A percentile compares a stretch with the other conserved stretches of the same genome.
These are phyloP conservation scores for Malassezia dermatis DNA, from an alignment of 1,284 basidiomycete genomes.

Conservation along the genomic window DNA sequence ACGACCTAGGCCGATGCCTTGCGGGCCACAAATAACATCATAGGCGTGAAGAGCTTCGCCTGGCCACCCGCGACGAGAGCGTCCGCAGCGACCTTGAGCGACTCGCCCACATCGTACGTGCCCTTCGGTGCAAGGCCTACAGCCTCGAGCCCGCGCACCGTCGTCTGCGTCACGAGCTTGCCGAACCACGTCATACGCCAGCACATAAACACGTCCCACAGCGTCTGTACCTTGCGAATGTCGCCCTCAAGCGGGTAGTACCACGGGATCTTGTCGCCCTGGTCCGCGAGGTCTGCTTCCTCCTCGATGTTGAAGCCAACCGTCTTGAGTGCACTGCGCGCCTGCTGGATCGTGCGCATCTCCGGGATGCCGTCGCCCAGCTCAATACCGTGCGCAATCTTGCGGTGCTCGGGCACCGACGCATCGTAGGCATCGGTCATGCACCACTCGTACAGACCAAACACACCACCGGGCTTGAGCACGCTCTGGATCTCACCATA, in stretches of 20 bases:
- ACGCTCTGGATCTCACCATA: constrained; percentile 89
- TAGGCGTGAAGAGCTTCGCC: constrained; percentile 59
- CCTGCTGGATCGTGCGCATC: constrained; percentile 70
- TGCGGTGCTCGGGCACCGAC: constrained; percentile 75
- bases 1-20: constrained; percentile 9
- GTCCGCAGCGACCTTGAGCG: constrained; percentile 69
- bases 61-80: constrained; percentile 75
- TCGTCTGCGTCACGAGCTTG: constrained; percentile 71
- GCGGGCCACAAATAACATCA: constrained; percentile 36
- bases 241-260: constrained; percentile 95
- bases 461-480: constrained; percentile 93
- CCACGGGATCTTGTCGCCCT: constrained; percentile 71
- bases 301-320: constrained; percentile 83
- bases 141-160: constrained; percentile 67
- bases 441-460: constrained; percentile 96
- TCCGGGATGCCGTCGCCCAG: constrained; percentile 93
- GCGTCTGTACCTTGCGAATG: constrained; percentile 78
- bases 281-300: constrained; percentile 88
- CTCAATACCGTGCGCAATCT: constrained; percentile 65
- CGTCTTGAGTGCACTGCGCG: constrained; percentile 66
- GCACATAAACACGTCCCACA: constrained; percentile 67
- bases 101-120: constrained; percentile 80
- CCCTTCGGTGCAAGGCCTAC: constrained; percentile 79
- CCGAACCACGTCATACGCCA: constrained; percentile 85
- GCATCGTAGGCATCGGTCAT: constrained; percentile 95